Base-by-base conservation (phyloP, 164 flowering plant species). In the Chimonanthus salicifolius region DNA sequence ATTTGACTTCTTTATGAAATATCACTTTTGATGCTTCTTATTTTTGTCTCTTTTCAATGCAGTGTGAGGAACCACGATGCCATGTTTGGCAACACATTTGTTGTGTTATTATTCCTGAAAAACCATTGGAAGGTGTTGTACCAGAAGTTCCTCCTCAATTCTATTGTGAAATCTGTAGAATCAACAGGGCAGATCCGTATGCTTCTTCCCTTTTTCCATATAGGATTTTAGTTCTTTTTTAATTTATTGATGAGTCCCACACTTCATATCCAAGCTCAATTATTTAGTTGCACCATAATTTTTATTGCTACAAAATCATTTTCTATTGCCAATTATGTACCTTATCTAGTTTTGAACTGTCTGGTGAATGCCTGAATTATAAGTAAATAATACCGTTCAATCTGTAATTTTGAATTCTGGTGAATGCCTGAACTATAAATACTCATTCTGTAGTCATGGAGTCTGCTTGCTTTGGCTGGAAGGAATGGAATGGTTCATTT, bases 131-230 rank as follows among this genome's bases (percentile, higher is more conserved):
- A 49, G 90, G 89, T 73, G 80, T 49, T 76, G 84, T 77, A 48
- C 89, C 89, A 69, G 70, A 65, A 71, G 72, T 78, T 72, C 95
- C 97, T 64, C 79, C 89, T 43, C 77, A 78, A 58, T 92, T 91
- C 74, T 92, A 85, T 74, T 96, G 99, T 88, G 98, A 94, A 83
- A 77, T 87, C 7, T 96, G 99, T 76, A 87, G 99, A 65, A 88
- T 96, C 21, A 85, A 64, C 80, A 89, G 97, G 2, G 98, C 99
- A 62, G 99, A 96, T 58, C 99, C 99, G 99, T 96, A 89, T 75
- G 99, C 91, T 70, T 67, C 72, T 7, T 71, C 46, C 47, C 43
- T 68, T 33, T 45, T 70, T 43, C 48, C 60, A 11, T 11, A 10
- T 54, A 54, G 60, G 4, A 54, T 54, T 54, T 54, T 54, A 54